Base-by-base conservation (phyloP, 148 eudicot genomes). In the Beta vulgaris region DNA sequence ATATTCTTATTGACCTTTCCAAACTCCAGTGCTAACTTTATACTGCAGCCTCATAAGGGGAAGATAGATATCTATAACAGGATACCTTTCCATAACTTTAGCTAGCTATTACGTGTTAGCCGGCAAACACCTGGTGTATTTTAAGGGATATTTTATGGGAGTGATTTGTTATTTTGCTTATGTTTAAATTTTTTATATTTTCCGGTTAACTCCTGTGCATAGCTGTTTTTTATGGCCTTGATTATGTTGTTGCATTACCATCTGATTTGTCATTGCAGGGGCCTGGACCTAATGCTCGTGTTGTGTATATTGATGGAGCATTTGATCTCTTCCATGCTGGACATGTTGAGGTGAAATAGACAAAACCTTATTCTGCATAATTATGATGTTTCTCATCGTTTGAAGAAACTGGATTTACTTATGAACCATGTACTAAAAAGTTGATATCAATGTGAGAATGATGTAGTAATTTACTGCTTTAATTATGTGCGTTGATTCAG, bases 291-390 rank as follows among this genome's bases (percentile, higher is more conserved):
- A 89, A 92, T 87, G 85, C 98, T 61, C 89, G 92, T 36, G 96
- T 94, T 69, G 96, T 94, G 36, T 94, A 94, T 83, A 91, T 94
- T 76, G 98, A 94, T 84, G 98, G 96, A 73, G 97, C 93, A 65
- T 94, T 94, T 84, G 98, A 94, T 83, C 97, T 94, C 81, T 94
- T 94, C 53, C 98, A 94, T 86, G 97, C 97, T 59, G 98, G 98
- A 74, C 98, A 94, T 87, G 98, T 92, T 29, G 98, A 94, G 96
- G 98, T 94, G 71, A 35, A 71, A 68, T 15, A 59, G 0, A 53
- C 26, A 53, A 29, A 6, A 55, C 48, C 46, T 51, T 6, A 37
- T 61, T 68, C 4, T 31, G 46, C 59, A 32, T 64, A 48, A 64
- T 34, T 28, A 19, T 44, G 25, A 26, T 66, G 43, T 23, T 29